Conservation (phyloP, 139 green algal genomes). For the Yamagishiella unicocca region DNA sequence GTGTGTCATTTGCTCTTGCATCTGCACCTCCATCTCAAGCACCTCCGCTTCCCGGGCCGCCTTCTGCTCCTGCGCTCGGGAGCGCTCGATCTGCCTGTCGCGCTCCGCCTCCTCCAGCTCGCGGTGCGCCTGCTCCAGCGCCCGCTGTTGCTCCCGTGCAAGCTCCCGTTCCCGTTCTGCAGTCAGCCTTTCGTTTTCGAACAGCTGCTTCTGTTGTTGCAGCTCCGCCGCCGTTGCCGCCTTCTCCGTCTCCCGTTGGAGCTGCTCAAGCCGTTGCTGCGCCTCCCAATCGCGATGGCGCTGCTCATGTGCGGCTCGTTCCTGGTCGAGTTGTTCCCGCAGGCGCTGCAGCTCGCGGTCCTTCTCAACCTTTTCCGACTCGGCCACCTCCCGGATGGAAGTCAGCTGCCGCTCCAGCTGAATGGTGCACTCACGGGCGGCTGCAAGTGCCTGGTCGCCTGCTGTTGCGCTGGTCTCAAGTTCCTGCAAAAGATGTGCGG, state of each 20-base stretch:
- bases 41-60: neutral
- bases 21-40: neutral
- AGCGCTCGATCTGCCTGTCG: neutral
- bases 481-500: neutral
- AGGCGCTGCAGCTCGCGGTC: neutral
- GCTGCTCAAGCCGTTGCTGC: neutral
- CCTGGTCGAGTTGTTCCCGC: neutral
- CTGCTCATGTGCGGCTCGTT: neutral
- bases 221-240: neutral
- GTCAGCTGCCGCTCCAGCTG: slow-evolving; percentile 22
- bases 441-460: neutral
- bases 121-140: neutral
- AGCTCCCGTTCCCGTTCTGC: neutral
- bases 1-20: neutral
- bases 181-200: neutral
- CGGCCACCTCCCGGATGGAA: too few species aligned
- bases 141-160: neutral
- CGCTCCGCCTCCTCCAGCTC: neutral
- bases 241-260: neutral
- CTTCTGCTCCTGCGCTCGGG: neutral
- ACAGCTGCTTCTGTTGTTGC: neutral
- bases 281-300: neutral
- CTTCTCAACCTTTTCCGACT: neutral
- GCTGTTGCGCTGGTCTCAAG: neutral
- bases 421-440: neutral